Evolutionary conservation across 768 basidiomycete species (phyloP), one percentile per base, ranked within the genome.

Genomic region (Ramaria rubella): DNA sequence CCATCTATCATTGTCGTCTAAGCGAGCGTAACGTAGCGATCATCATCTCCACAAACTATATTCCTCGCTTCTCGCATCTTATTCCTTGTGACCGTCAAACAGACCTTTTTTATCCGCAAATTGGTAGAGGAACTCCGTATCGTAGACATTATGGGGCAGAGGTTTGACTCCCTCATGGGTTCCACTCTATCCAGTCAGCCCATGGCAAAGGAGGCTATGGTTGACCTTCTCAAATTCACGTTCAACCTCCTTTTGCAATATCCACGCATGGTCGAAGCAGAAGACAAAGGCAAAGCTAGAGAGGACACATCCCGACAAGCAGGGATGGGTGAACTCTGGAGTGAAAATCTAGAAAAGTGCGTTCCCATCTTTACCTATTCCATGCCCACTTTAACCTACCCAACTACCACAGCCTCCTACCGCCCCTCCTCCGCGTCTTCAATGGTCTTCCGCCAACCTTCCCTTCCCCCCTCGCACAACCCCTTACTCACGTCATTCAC

Each of bases 221-320:
- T 80, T 3, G 94, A 97, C 68, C 66, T 93, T 24, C 77, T 97
- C 55, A 97, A 97, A 66, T 76, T 93, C 46, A 74, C 80, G 2
- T 94, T 90, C 69, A 94, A 95, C 67, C 67, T 95, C 29, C 73
- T 91, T 50, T 68, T 83, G 40, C 86, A 88, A 65, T 93, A 90
- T 69, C 90, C 90, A 4, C 90, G 61, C 19, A 62, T 67, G 52
- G 33, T 61, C 31, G 61, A 69, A 59, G 52, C 42, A 53, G 59
- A 54, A 43, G 34, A 19, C 26, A 56, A 33, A 21, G 29, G 33
- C 7, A 33, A 51, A 34, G 49, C 14, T 23, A 51, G 21, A n/a
- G 8, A 31, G 9, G 49, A 51, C 19, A 14, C 15, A 1, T 17
- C 49, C 5, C 21, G 19, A 23, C 34, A 43, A n/a, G 59, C 50